These are phyloP conservation scores for Trichocladium uniseriatum DNA, from an alignment of 495 filamentous ascomycete species.

Conservation along the genomic window DNA sequence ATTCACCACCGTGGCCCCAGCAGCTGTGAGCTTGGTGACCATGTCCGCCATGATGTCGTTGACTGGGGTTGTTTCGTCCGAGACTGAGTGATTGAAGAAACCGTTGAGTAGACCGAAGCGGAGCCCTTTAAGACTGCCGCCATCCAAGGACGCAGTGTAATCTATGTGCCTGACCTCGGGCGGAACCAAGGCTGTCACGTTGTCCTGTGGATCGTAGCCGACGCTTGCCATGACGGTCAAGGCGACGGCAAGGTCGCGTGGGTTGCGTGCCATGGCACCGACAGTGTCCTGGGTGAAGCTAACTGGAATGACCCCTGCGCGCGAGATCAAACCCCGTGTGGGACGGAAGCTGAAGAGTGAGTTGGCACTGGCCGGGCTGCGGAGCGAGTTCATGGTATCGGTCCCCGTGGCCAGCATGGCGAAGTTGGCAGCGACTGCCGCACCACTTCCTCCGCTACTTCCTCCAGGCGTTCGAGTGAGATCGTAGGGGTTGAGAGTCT, in stretches of 20 bases:
- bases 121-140: constrained; percentile 31
- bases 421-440: constrained; percentile 49
- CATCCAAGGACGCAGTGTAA: constrained; percentile 31
- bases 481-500: constrained; percentile 57
- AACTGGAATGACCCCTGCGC: constrained; percentile 49
- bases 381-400: constrained; percentile 55
- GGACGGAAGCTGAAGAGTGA: constrained; percentile 52
- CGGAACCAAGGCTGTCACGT: constrained; percentile 34
- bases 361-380: constrained; percentile 55
- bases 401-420: constrained; percentile 50
- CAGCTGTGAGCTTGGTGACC: constrained; percentile 25
- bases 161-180: constrained; percentile 27
- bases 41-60: constrained; percentile 36
- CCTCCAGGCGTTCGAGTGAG: constrained; percentile 52
- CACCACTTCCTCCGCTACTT: constrained; percentile 53
- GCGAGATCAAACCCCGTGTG: constrained; percentile 46
- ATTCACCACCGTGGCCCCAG: constrained; percentile 35
- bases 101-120: constrained; percentile 41
- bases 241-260: constrained; percentile 45
- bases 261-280: constrained; percentile 48
- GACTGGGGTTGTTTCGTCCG: constrained; percentile 44
- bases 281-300: constrained; percentile 53
- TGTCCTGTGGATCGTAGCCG: constrained; percentile 38
- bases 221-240: constrained; percentile 49
- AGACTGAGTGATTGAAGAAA: constrained; percentile 38